Evolutionary conservation across 352 stramenopile species (phyloP).

Genomic region (Pythium dissimile): DNA sequence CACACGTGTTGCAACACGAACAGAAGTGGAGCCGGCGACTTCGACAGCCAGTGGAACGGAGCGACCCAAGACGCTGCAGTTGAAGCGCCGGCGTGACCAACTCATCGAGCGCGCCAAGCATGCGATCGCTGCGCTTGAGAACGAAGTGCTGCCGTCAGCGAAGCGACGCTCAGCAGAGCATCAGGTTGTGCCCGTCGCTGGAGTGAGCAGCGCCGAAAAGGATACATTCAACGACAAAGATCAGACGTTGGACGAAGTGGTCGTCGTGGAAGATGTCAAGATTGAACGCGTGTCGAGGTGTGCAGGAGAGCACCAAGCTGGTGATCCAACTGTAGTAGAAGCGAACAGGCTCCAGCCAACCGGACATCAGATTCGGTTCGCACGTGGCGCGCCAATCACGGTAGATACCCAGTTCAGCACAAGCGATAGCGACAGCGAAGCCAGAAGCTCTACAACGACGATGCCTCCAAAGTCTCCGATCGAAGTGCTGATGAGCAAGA

Average conservation of each 20-base stretch:
- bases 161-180: neutral
- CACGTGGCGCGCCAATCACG: neutral
- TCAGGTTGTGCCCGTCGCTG: no score
- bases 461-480: conserved; percentile 32
- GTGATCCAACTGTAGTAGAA: no score
- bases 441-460: neutral
- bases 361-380: neutral
- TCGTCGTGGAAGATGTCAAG: no score
- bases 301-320: no score
- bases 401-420: conserved; percentile 13
- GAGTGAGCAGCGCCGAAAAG: no score
- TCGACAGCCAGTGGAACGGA: neutral
- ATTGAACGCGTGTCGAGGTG: no score
- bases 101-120: conserved; percentile 19
- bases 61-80: neutral
- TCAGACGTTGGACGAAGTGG: no score
- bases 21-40: neutral
- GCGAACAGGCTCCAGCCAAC: no score
- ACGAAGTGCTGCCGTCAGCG: conserved; percentile 5
- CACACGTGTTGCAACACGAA: no score
- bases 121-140: conserved; percentile 17
- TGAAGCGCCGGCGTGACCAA: conserved; percentile 15
- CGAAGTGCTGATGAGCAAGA: conserved; percentile 48
- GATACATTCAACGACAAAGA: no score
- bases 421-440: neutral